Evolutionary conservation across 352 stramenopile genomes (phyloP).

Genomic region (Sclerospora graminicola): DNA sequence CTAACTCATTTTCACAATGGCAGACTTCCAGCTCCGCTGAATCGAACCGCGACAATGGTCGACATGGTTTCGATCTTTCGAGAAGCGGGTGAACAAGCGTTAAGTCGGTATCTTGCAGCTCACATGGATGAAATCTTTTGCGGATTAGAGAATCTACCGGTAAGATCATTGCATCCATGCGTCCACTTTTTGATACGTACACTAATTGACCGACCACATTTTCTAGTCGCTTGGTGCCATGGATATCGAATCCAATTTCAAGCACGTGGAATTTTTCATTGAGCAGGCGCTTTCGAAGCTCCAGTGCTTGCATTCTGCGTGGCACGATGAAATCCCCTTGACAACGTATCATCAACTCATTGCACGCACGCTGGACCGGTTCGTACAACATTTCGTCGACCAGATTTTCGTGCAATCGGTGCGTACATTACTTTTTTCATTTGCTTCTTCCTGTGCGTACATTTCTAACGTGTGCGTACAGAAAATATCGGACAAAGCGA

Average conservation of each 20-base stretch:
- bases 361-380: conserved; percentile 37
- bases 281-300: conserved; percentile 58
- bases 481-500: conserved; percentile 39
- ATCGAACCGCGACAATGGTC: conserved; percentile 59
- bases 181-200: not conserved
- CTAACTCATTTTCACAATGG: not conserved
- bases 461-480: conserved; percentile 10
- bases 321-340: conserved; percentile 44
- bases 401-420: conserved; percentile 41
- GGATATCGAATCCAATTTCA: conserved; percentile 25
- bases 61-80: conserved; percentile 68
- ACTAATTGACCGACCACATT: conserved; percentile 4
- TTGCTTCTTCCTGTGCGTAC: not conserved
- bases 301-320: conserved; percentile 42
- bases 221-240: conserved; percentile 30
- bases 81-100: conserved; percentile 41
- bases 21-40: conserved; percentile 45
- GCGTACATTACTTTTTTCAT: not conserved
- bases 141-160: conserved; percentile 29
- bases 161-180: conserved; percentile 15
- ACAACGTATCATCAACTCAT: conserved; percentile 49
- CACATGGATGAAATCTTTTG: conserved; percentile 37
- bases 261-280: conserved; percentile 42
- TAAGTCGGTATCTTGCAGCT: conserved; percentile 31
- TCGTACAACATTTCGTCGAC: conserved; percentile 47